Evolutionary conservation across 768 basidiomycete genomes (phyloP), one percentile per base, ranked within the genome.

Genomic region (Megacollybia marginata): DNA sequence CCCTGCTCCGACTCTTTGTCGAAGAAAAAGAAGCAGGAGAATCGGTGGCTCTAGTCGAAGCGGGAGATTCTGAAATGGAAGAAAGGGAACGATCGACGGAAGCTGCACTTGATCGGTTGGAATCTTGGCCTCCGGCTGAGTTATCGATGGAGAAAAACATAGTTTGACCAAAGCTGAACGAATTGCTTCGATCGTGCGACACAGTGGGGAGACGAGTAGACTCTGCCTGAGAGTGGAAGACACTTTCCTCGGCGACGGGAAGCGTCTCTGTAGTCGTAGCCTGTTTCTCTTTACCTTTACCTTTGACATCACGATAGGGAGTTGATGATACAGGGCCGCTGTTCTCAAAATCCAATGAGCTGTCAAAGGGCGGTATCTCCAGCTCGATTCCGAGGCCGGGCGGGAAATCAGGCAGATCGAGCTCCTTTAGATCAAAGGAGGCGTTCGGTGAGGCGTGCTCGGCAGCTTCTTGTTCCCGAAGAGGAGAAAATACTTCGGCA

Each of bases 141-240:
- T 65, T 65, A 9, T 60, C 64, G 55, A 77, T 66, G 4, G 82
- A 80, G 54, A 73, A 79, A 62, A 84, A 84, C 11, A 80, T 65
- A 1, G 79, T 76, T 57, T 83, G 80, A 2, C 81, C 82, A 48
- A 81, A 75, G 58, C 79, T 82, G 62, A 83, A 84, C 1, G 83
- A 84, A n/a, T 82, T 74, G 54, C 79, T 82, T 32, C 81, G 78
- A 48, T 82, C 80, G 46, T 77, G 75, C 9, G 71, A 60, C 0
- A 65, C 59, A 5, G 64, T 50, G 15, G 67, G 62, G 2, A 73
- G 54, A 16, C 64, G 64, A 8, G 70, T 66, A 2, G 66, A 58
- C 47, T 66, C 71, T 45, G 76, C 72, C 42, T 60, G 62, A 0
- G 67, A 58, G 55, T 74, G 76, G 55, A 75, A 78, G 15, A 75